Base-by-base conservation (phyloP, 768 basidiomycete genomes). In the Tricholoma sp. region DNA sequence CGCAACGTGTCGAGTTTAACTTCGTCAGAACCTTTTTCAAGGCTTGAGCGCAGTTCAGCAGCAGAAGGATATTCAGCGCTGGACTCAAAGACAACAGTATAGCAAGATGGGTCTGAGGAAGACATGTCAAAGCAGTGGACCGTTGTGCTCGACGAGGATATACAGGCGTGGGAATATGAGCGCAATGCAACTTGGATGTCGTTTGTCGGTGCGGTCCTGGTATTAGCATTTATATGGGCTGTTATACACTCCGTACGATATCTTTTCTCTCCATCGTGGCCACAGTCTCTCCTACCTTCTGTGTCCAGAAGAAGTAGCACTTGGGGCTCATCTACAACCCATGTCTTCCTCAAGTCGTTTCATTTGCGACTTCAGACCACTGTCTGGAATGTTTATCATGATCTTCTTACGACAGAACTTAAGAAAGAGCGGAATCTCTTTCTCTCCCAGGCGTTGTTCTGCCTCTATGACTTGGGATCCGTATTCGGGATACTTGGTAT, bases 1-100 rank as follows among this genome's bases (percentile, higher is more conserved):
- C 94, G 84, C 82, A 98, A 84, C 68, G 94, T 91, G 77, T 98
- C 94, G 65, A 96, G 77, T 77, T 97, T 98, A 77, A 95, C 86
- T 63, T 98, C 96, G 72, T 98, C 94, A 19, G 91, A 87, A 56
- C 96, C 95, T 75, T 97, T 98, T 76, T 99, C 91, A 51, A 98
- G 79, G 34, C 84, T 80, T 58, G 85, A 79, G 60, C 91, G 82
- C 50, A 97, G 81, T 63, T 98, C 94, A 61, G 87, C 81, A 1
- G 83, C 82, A n/a, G 89, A 85, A 5, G 89, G 91, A 18, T 83
- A 79, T 71, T 93, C 91, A 35, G 81, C 76, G 50, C 73, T 78
- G 63, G 86, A 85, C 66, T 93, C 90, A 39, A 82, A 84, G 49
- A 93, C 81, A 60, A 92, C 74, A 8, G 91, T 93, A 68, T 91